Evolutionary conservation across 2,329 filamentous ascomycete species (phyloP).

Genomic region (Colletotrichum tabaci): DNA sequence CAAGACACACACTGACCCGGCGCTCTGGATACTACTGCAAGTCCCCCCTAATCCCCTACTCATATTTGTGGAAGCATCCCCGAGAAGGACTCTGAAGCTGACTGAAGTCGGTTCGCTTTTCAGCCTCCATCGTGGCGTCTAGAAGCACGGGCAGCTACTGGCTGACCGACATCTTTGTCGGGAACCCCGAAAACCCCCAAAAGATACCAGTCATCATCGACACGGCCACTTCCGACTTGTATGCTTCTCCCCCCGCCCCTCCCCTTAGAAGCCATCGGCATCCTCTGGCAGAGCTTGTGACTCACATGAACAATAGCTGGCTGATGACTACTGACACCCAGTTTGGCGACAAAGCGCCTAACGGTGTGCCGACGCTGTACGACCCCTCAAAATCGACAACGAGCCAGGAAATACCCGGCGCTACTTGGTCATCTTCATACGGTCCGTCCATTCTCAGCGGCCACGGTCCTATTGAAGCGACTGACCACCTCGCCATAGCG

Average conservation of each 20-base stretch:
- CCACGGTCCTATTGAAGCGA: background rate
- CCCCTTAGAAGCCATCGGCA: background rate
- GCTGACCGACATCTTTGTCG: conserved; percentile 36
- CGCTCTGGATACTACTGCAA: conserved; percentile 31
- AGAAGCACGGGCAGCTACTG: conserved; percentile 28
- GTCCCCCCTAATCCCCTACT: background rate
- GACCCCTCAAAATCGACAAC: conserved; percentile 62
- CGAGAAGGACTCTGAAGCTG: background rate
- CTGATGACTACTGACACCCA: conserved; percentile 52
- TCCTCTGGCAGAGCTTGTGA: background rate
- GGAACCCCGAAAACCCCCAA: conserved; percentile 16
- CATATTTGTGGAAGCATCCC: background rate
- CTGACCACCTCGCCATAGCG: conserved; percentile 47
- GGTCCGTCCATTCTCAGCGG: conserved; percentile 57
- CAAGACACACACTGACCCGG: conserved; percentile 21
- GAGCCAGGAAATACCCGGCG: conserved; percentile 56
- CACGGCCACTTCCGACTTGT: conserved; percentile 35
- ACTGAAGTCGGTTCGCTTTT: background rate
- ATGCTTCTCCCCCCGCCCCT: background rate
- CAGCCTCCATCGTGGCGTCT: conserved; percentile 22
- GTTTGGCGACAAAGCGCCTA: conserved; percentile 11
- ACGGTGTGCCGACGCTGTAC: conserved; percentile 63
- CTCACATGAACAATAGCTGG: conserved; percentile 32
- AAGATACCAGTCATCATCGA: conserved; percentile 37
- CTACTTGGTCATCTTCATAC: conserved; percentile 66